Evolutionary conservation across 257 asterid genomes (phyloP), one percentile per base, ranked within the genome.

Genomic region (Nicotiana paniculata): DNA sequence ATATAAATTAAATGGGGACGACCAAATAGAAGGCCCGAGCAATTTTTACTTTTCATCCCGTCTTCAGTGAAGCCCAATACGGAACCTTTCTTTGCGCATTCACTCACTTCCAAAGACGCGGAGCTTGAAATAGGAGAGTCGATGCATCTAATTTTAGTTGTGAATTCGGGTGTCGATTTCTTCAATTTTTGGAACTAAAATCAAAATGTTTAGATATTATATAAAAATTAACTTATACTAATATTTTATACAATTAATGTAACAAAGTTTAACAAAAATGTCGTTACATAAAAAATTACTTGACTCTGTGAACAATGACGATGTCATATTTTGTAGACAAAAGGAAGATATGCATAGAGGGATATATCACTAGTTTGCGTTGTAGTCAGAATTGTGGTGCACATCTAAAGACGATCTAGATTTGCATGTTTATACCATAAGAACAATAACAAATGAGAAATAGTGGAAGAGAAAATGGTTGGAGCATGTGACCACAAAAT

Each of bases 381-480:
- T 72, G 77, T 70, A 39, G 58, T 39, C 58, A 70, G 35, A 72
- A 72, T 33, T 46, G 78, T 72, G 78, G 61, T 72, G 78, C 21
- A 72, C 6, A 46, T 72, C 35, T 46, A 72, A 72, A 72, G 59
- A 21, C 35, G 39, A 72, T 72, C 78, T 43, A 46, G 59, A 72
- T 72, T 46, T 72, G 59, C 28, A 72, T 46, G 78, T 11, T 16
- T 43, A 70, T 43, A 70, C 59, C n/a, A 46, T 46, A 10, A 5
- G n/a, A 3, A n/a, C 4, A 32, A 32, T 32, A 37, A 39, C n/a
- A 68, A 26, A 16, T 0, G 48, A 32, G 9, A 0, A 43, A 43
- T 11, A 2, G 59, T 72, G 12, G 78, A 72, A 24, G 6, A 72
- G 78, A 72, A 72, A 72, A 72, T 72, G 59, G 78, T 72, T 72